These are phyloP conservation scores for Stemphylium vesicarium DNA, from an alignment of 2,329 filamentous ascomycete genomes.

Conservation along the genomic window DNA sequence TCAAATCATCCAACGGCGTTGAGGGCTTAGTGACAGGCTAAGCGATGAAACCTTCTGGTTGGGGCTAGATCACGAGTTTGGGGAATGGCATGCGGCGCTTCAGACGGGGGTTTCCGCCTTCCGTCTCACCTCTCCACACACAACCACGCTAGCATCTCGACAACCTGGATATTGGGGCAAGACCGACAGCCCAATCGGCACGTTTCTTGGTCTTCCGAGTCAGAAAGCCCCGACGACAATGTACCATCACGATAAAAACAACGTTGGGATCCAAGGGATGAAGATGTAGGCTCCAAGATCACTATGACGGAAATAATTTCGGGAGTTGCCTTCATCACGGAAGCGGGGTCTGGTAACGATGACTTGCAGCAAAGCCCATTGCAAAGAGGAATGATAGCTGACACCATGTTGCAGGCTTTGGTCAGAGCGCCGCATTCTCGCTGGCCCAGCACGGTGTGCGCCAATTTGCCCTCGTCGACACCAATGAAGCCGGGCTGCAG, in stretches of 20 bases:
- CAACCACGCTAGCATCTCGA: too few relatives aligned
- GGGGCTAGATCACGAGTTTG: too few relatives aligned
- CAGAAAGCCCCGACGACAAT: constrained; percentile 13
- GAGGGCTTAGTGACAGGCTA: too few relatives aligned
- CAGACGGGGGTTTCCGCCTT: too few relatives aligned
- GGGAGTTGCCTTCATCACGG: constrained; percentile 14
- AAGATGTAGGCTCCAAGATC: constrained; percentile 4
- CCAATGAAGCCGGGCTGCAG: constrained; percentile 13
- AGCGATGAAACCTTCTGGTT: too few relatives aligned
- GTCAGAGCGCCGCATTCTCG: constrained; percentile 14
- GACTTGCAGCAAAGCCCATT: background rate
- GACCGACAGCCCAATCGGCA: constrained; percentile 3
- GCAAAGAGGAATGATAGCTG: constrained; percentile 3
- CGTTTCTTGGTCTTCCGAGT: constrained; percentile 6
- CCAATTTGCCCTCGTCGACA: constrained; percentile 16
- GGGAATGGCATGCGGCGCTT: too few relatives aligned
- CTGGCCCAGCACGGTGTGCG: constrained; percentile 10
- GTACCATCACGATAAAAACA: constrained; percentile 14
- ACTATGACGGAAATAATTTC: constrained; percentile 12
- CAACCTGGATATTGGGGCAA: background rate
- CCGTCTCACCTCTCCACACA: too few relatives aligned
- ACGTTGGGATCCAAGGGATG: constrained; percentile 3
- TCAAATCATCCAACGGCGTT: too few relatives aligned
- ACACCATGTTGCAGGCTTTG: constrained; percentile 10
- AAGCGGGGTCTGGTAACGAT: constrained; percentile 15